Evolutionary conservation across 2,329 filamentous ascomycete genomes (phyloP), one percentile per base, ranked within the genome.

Genomic region (Fusarium zealandicum): DNA sequence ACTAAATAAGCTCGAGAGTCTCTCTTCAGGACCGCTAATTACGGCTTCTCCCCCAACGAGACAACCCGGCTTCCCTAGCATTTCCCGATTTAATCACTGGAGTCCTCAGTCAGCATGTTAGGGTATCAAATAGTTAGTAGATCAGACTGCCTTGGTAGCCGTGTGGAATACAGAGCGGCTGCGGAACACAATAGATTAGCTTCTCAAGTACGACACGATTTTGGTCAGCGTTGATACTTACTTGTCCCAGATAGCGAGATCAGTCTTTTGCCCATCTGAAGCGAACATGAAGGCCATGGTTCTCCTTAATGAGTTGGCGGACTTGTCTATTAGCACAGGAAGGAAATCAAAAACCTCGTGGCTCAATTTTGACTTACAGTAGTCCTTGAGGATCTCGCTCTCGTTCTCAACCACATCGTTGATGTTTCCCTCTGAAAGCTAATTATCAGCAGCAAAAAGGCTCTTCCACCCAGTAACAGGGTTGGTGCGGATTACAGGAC

Each of bases 71-170:
- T 58, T n/a, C 35, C 41, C 44, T 63, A 48, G 32, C 43, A 18
- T 28, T 61, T 51, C 12, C 53, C 53, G 20, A 43, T 37, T n/a
- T 41, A 44, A 39, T 49, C 50, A 40, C 63, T 49, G 42, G 35
- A 37, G 18, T n/a, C n/a, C 27, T 43, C 5, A 14, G 17, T 56
- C 22, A 53, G 47, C 6, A 51, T 22, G 42, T 12, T 14, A 47
- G 40, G n/a, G 20, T 5, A 22, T 35, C 4, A 27, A 16, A 22
- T 6, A 16, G 41, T 66, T 59, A 56, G 52, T 52, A 35, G 49
- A 48, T 62, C 65, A 41, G 3, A 56, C 57, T 57, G 43, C 62
- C 51, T 57, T 57, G 39, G 54, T 37, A 42, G 45, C 42, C 16
- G 49, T 43, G 57, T 65, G 52, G 12, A 40, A 59, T 43, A 62